Percentiles rank a stretch among this genome's conserved stretches.
These are phyloP conservation scores for Epithele typhae DNA, from an alignment of 768 basidiomycete species.

Conservation along the genomic window DNA sequence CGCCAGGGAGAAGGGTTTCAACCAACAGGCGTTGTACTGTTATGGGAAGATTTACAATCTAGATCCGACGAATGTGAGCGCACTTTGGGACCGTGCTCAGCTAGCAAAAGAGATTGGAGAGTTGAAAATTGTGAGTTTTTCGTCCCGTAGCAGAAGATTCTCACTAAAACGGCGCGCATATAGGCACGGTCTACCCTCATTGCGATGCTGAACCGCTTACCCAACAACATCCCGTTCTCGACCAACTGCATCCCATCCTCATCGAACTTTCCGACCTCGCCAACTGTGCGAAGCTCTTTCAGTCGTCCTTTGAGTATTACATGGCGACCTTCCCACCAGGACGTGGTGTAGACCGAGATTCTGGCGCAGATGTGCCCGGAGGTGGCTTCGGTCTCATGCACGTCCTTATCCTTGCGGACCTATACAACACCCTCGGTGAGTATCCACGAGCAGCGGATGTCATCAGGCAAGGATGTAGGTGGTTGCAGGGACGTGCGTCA, in stretches of 20 bases:
- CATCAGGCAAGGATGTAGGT: constrained; percentile 74
- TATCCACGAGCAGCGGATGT: constrained; percentile 63
- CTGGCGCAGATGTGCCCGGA: constrained; percentile 20
- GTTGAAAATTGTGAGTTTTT: constrained; percentile 49
- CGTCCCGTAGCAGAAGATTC: background rate
- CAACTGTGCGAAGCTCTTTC: constrained; percentile 63
- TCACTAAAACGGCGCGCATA: too few relatives aligned
- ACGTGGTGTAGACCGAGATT: constrained; percentile 33
- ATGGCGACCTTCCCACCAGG: constrained; percentile 46
- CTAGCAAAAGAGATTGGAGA: constrained; percentile 77
- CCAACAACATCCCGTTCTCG: constrained; percentile 77
- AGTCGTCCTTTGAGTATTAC: constrained; percentile 71
- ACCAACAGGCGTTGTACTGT: constrained; percentile 90
- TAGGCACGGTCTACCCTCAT: constrained; percentile 63
- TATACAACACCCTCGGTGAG: constrained; percentile 69
- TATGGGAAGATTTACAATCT: constrained; percentile 77
- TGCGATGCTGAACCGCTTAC: constrained; percentile 67
- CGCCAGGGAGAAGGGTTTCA: constrained; percentile 61
- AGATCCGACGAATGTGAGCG: constrained; percentile 78
- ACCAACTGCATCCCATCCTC: constrained; percentile 73
- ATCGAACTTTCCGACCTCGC: constrained; percentile 66
- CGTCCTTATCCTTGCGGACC: constrained; percentile 80
- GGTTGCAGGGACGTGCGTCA: constrained; percentile 81
- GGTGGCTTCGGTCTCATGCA: constrained; percentile 57
- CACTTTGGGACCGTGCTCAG: constrained; percentile 85